Percentiles rank a stretch among this genome's conserved stretches.
phyloP scores from a whole-genome alignment of 2,329 filamentous ascomycete species.

The Colletotrichum viniferum region DNA sequence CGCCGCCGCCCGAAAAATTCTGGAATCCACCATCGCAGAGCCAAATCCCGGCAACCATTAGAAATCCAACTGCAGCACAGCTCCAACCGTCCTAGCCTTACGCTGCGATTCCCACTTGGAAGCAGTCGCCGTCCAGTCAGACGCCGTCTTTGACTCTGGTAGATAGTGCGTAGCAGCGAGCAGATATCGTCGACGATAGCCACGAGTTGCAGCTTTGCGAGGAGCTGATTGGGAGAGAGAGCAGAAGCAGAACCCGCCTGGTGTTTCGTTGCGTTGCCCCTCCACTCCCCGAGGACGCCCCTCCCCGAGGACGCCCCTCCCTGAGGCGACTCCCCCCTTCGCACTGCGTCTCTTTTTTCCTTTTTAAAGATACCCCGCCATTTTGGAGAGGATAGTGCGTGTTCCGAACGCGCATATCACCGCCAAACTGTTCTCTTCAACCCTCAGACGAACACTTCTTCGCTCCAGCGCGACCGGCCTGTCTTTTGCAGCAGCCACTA shows the following conservation, averaged over 20 bases:
- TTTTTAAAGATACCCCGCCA: slow-evolving; percentile 20
- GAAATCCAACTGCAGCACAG: slow-evolving; percentile 3
- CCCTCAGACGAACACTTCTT: slow-evolving; percentile 72
- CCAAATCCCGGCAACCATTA: slow-evolving; percentile 16
- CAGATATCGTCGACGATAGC: slow-evolving; percentile 5
- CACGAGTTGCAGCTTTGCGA: neutral
- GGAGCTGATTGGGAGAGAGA: slow-evolving; percentile 4
- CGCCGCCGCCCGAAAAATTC: slow-evolving; percentile 8
- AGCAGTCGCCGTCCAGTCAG: slow-evolving; percentile 7
- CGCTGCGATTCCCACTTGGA: neutral
- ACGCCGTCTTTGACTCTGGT: neutral
- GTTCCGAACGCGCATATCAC: slow-evolving; percentile 33
- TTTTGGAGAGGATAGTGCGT: slow-evolving; percentile 17
- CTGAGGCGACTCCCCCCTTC: neutral
- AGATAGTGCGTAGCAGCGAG: neutral
- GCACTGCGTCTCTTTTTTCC: slow-evolving; percentile 12
- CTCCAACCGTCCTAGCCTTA: neutral
- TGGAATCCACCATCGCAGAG: slow-evolving; percentile 15
- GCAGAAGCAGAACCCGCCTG: neutral
- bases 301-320: neutral
- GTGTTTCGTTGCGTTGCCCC: slow-evolving; percentile 4
- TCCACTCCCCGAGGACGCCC: neutral
- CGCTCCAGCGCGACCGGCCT: slow-evolving; percentile 76
- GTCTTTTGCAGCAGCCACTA: slow-evolving; percentile 71
- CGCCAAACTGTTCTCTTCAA: slow-evolving; percentile 86